Evolutionary conservation across 495 filamentous ascomycete species (phyloP), one percentile per base, ranked within the genome.

Genomic region (Cercophora scortea): DNA sequence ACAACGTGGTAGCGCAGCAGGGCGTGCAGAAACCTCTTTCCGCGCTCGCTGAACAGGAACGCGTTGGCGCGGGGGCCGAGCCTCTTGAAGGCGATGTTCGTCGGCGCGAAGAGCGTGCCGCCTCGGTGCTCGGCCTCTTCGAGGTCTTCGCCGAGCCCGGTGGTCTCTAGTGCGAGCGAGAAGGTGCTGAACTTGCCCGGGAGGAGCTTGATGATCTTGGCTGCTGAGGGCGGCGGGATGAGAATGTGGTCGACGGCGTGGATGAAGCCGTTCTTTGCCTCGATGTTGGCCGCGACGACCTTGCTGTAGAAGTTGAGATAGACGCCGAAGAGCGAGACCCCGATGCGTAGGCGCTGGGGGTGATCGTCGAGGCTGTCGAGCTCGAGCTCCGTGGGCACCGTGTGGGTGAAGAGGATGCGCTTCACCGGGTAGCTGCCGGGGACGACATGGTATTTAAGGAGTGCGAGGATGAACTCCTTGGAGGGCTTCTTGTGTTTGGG

Each of bases 1-100:
- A 90, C 85, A 55, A 91, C 66, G 61, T 94, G 88, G 65, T 94
- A 95, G 66, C 83, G 68, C 17, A 95, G 69, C 47, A 95, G 63
- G 1, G 85, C 84, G 52, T 75, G 78, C n/a, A 95, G 73, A 60
- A 84, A 91, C 56, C 81, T 77, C 51, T 71, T 68, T 1, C 90
- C 90, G 39, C 69, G 72, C n/a, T 74, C 66, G 56, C 79, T 82
- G 70, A 94, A 94, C 19, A 94, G 67, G 72, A 92, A 94, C 11
- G 79, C 86, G 58, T 89, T 92, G 45, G 82, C 77, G 50, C 62
- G 69, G 1, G 76, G 77, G 4, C 87, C 88, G 13, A 95, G 79
- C 54, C 81, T 78, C 58, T 74, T 60, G 71, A 89, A 95, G 45
- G 88, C 89, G 8, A 66, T 68, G 73, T 95, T 94, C 10, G 78